These are phyloP conservation scores for Dryas octopetala DNA, from an alignment of 306 rosid genomes.

Conservation along the genomic window DNA sequence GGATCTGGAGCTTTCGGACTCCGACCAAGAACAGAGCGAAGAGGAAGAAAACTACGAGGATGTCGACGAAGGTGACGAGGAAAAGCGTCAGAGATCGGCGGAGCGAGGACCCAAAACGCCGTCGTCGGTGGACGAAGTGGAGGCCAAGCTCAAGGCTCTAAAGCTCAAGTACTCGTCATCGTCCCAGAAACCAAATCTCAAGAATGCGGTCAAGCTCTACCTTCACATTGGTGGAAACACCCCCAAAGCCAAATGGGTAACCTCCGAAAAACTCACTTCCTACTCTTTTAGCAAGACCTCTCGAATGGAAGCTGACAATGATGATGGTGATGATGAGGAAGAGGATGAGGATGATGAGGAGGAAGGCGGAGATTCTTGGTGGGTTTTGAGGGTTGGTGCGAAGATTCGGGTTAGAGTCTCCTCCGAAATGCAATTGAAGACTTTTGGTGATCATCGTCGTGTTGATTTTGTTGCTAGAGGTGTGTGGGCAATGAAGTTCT, in stretches of 20 bases:
- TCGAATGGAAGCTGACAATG: conserved; percentile 25
- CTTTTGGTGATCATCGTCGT: conserved; percentile 63
- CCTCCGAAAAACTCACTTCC: conserved; percentile 64
- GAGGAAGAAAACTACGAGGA: conserved; percentile 51
- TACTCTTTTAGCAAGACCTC: conserved; percentile 54
- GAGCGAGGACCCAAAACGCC: conserved; percentile 54
- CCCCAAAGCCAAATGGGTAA: conserved; percentile 85
- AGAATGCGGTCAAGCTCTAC: conserved; percentile 81
- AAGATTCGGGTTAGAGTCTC: conserved; percentile 60
- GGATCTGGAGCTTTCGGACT: conserved; percentile 56
- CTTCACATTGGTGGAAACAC: conserved; percentile 76
- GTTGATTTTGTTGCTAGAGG: conserved; percentile 84
- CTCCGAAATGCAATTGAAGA: conserved; percentile 63
- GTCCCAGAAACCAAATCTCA: conserved; percentile 41
- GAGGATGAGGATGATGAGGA: conserved; percentile 39
- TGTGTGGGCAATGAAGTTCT: conserved; percentile 95
- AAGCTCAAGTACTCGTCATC: conserved; percentile 68
- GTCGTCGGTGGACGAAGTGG: conserved; percentile 69
- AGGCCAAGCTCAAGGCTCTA: conserved; percentile 78
- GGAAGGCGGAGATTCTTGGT: conserved; percentile 47
- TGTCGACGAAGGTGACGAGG: conserved; percentile 40
- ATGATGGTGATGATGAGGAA: conserved; percentile 31
- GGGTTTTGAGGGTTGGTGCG: conserved; percentile 68
- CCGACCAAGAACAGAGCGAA: conserved; percentile 37
- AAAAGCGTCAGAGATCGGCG: conserved; percentile 40